A percentile compares a stretch with the other conserved stretches of the same genome.
These are phyloP conservation scores for Ceratorhiza oryzae-sativae DNA, from an alignment of 1,284 basidiomycete genomes.

Conservation along the genomic window DNA sequence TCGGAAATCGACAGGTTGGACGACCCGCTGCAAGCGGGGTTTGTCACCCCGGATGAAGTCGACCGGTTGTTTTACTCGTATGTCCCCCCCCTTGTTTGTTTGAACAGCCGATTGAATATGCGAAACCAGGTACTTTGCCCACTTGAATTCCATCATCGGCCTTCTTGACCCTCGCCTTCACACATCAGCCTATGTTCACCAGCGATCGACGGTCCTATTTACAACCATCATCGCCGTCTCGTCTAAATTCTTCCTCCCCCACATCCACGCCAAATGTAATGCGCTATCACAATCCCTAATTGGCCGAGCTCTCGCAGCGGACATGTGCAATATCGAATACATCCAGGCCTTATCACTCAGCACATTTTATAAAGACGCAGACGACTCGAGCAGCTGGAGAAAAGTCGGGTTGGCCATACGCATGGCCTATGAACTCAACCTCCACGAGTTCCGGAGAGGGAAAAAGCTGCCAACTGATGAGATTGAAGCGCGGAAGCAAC, in stretches of 20 bases:
- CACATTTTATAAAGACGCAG: constrained; percentile 53
- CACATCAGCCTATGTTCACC: constrained; percentile 49
- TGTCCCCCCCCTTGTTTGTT: constrained; percentile 27
- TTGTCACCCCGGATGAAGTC: constrained; percentile 46
- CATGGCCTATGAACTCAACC: constrained; percentile 51
- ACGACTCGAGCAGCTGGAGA: constrained; percentile 50
- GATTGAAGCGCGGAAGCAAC: constrained; percentile 45
- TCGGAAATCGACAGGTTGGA: constrained; percentile 34
- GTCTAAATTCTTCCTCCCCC: constrained; percentile 50
- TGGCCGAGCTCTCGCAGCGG: constrained; percentile 51
- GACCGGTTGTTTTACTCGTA: constrained; percentile 49
- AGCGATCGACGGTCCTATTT: constrained; percentile 52
- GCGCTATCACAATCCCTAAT: constrained; percentile 50
- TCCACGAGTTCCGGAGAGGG: constrained; percentile 46
- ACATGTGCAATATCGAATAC: constrained; percentile 51
- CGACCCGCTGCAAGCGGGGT: constrained; percentile 48
- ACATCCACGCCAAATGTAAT: constrained; percentile 50
- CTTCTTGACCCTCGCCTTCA: constrained; percentile 51
- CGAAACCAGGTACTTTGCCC: constrained; percentile 21
- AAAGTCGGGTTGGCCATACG: constrained; percentile 49
- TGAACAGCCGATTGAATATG: background rate
- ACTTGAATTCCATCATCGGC: constrained; percentile 47
- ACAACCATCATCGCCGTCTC: constrained; percentile 53
- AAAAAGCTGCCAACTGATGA: constrained; percentile 47
- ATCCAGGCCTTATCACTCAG: constrained; percentile 52